phyloP scores from a whole-genome alignment of 768 basidiomycete species.

The Butyriboletus loyo region DNA sequence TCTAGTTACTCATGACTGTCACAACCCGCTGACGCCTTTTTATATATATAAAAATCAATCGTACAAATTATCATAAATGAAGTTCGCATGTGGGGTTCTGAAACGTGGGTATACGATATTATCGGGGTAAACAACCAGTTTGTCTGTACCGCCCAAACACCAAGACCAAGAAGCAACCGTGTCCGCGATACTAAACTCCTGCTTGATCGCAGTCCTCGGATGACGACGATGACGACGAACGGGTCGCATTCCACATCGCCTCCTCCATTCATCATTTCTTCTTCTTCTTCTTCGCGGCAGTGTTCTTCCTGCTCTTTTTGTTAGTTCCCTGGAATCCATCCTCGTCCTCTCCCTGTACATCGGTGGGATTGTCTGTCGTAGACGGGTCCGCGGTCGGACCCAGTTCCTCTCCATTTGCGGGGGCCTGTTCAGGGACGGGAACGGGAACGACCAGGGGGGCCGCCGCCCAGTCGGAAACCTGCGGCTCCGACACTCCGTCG shows the following conservation, averaged over 20 bases:
- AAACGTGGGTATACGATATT: background rate
- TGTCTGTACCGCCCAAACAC: background rate
- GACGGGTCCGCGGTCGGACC: slow-evolving; percentile 1
- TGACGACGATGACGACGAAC: background rate
- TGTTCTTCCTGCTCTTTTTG: background rate
- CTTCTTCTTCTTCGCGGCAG: slow-evolving; percentile 2
- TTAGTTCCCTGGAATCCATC: background rate
- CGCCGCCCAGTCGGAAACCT: background rate
- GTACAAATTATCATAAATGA: background rate
- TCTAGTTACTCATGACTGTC: slow-evolving; percentile 1
- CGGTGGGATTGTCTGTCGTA: slow-evolving; percentile 11
- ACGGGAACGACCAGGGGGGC: background rate
- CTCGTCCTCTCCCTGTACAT: slow-evolving; percentile 1
- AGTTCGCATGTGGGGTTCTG: background rate
- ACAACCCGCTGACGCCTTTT: background rate
- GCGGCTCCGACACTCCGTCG: background rate
- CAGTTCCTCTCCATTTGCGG: background rate
- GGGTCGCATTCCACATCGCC: background rate
- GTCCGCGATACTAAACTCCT: background rate
- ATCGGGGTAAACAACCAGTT: background rate
- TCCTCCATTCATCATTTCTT: slow-evolving; percentile 9
- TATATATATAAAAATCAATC: no score
- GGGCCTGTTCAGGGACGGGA: background rate
- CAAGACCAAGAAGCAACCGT: background rate
- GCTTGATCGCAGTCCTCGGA: slow-evolving; percentile 4